Base-by-base conservation (phyloP, 768 basidiomycete species). In the Psilocybe tampanensis region DNA sequence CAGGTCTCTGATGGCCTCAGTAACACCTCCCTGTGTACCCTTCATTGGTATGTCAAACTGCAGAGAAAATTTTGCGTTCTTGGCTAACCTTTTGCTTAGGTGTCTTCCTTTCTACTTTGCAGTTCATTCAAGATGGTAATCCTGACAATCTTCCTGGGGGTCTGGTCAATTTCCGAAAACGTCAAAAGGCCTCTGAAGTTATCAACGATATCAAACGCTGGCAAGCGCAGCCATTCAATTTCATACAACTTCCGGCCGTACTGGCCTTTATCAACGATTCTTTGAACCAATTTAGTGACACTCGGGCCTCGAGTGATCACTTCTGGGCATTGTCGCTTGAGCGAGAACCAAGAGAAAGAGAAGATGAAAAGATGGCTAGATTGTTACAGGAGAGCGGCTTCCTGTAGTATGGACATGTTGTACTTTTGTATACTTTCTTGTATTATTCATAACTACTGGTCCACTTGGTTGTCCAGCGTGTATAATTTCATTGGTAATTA, bases 101-200 rank as follows among this genome's bases (percentile, higher is more conserved):
- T 66, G 91, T 98, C 53, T 98, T 96, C 77, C 84, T 99, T 23
- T 95, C 96, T 6, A 93, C 91, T 7, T 78, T 98, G 59, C 95
- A 95, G n/a, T 98, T 98, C 73, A 96, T 97, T 69, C 94, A 97
- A 73, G 97, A 98, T 64, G 97, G 96, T 8, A 94, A 93, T 67
- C 89, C 90, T 49, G 93, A 98, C 75, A 85, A 80, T 63, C 77
- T 97, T 9, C 81, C 82, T 17, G 89, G 86, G 8, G 82, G 84
- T 54, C 76, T 96, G 60, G 88, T 98, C 74, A 98, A 98, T 76
- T 98, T 98, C 76, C 86, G 88, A 68, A 99, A 99, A 73, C 90
- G 96, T 17, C 89, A 93, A 65, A 92, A 92, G 73, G 88, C 94
- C 0, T 94, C 95, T n/a, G 95, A 97, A 68, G 92, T 98, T 64